Evolutionary conservation across 2,329 filamentous ascomycete genomes (phyloP).

Genomic region (Colletotrichum sp.): DNA sequence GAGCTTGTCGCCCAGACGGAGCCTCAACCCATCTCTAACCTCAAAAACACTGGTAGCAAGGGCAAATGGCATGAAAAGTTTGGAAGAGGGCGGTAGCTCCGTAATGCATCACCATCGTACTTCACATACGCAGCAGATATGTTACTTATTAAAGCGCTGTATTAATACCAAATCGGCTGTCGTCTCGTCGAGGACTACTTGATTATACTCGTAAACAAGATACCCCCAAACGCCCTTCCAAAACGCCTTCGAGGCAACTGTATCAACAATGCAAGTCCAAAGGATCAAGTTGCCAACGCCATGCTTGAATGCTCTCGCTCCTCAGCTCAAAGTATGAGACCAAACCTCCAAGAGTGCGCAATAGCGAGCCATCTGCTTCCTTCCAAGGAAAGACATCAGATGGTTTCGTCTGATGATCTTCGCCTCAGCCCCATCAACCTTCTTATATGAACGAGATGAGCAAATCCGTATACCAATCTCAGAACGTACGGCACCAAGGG

Average conservation of each 20-base stretch:
- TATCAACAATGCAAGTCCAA: background rate
- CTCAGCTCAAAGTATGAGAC: background rate
- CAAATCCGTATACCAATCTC: background rate
- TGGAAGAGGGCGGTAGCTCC: slow-evolving; percentile 46
- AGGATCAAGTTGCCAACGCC: background rate
- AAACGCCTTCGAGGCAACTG: background rate
- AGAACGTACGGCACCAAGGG: background rate
- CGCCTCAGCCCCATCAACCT: background rate
- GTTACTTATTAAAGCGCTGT: background rate
- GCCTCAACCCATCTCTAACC: slow-evolving; percentile 31
- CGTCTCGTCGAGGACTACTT: background rate
- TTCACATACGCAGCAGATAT: background rate
- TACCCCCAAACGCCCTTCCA: background rate
- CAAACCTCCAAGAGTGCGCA: background rate
- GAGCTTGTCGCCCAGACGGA: slow-evolving; percentile 55
- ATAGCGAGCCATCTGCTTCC: background rate
- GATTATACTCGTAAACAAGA: background rate
- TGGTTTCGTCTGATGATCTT: background rate
- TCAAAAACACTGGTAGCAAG: slow-evolving; percentile 34
- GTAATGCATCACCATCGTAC: background rate
- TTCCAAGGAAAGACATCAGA: background rate
- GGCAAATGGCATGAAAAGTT: slow-evolving; percentile 69
- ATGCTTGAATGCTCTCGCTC: background rate
- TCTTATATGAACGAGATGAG: background rate
- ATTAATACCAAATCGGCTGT: background rate